Conservation (phyloP, 805 yeast species). For the Barnettozyma vustinii region DNA sequence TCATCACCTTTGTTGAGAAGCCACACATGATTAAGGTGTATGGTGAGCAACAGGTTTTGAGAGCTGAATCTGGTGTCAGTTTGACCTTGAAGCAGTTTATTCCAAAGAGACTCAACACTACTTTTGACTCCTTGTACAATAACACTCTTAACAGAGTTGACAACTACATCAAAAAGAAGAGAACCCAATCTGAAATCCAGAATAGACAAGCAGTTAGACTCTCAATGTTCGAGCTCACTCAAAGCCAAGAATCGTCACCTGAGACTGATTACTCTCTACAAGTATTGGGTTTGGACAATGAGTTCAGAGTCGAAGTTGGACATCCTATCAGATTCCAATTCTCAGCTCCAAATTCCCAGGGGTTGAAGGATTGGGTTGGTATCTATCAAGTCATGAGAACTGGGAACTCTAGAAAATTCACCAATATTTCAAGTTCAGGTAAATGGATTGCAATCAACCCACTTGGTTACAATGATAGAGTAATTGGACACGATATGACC, state of each 20-base stretch:
- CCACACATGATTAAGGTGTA: conserved; percentile 74
- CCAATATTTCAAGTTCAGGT: conserved; percentile 57
- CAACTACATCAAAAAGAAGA: conserved; percentile 20
- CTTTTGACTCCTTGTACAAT: conserved; percentile 40
- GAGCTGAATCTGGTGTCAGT: conserved; percentile 44
- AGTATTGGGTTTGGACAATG: conserved; percentile 15
- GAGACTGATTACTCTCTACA: conserved; percentile 28
- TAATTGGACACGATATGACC: conserved; percentile 10
- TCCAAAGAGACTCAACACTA: conserved; percentile 32
- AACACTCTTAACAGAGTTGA: conserved; percentile 35
- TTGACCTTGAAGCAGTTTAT: conserved; percentile 31
- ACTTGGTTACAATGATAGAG: conserved; percentile 29
- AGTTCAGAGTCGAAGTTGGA: conserved; percentile 37
- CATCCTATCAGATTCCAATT: conserved; percentile 49
- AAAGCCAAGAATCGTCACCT: neutral
- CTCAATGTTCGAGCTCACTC: conserved; percentile 3
- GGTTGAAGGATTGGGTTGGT: conserved; percentile 69
- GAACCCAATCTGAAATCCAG: conserved; percentile 20
- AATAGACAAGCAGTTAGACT: conserved; percentile 8
- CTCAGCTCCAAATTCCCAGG: conserved; percentile 45
- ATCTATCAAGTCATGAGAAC: conserved; percentile 60
- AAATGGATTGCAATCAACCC: conserved; percentile 53
- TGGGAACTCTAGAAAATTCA: conserved; percentile 46
- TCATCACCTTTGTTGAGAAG: conserved; percentile 69
- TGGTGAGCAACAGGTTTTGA: conserved; percentile 54